Evolutionary conservation across 371 early-diverging fungal species (phyloP).

Genomic region (Modicella reniformis): DNA sequence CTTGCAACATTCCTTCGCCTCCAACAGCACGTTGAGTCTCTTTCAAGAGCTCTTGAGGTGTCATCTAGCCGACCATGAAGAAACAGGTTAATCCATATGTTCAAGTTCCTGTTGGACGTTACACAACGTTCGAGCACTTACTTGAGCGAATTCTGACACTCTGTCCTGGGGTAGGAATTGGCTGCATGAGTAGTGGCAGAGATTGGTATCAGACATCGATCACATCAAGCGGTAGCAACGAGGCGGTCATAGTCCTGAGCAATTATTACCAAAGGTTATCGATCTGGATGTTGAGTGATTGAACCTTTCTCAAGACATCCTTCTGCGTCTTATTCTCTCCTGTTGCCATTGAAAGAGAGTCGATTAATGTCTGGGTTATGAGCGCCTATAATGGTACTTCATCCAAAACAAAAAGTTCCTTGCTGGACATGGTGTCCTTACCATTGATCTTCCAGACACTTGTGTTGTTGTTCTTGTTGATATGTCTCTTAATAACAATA

Average conservation of each 20-base stretch:
- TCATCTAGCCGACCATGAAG: conserved; percentile 60
- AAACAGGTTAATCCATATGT: background rate
- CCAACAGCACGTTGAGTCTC: conserved; percentile 91
- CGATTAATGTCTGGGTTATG: background rate
- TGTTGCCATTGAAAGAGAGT: conserved; percentile 23
- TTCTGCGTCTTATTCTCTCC: conserved; percentile 67
- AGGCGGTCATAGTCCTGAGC: background rate
- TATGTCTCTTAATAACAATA: conserved; percentile 74
- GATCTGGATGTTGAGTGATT: conserved; percentile 86
- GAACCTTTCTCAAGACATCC: conserved; percentile 71
- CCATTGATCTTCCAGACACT: conserved; percentile 87
- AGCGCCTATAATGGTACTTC: background rate
- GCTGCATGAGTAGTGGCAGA: conserved; percentile 52
- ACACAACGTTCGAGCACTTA: conserved; percentile 22
- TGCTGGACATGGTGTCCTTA: conserved; percentile 31
- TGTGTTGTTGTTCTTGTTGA: conserved; percentile 72
- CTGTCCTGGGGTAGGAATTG: conserved; percentile 97
- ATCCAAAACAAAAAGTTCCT: too few relatives aligned
- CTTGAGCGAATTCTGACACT: conserved; percentile 91
- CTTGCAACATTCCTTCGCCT: conserved; percentile 65
- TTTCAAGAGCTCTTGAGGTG: conserved; percentile 76
- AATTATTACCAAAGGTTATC: conserved; percentile 91
- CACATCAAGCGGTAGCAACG: background rate
- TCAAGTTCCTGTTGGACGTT: background rate
- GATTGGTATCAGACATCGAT: background rate